Conservation (phyloP, 768 basidiomycete species). For the Suillus cothurnatus region DNA sequence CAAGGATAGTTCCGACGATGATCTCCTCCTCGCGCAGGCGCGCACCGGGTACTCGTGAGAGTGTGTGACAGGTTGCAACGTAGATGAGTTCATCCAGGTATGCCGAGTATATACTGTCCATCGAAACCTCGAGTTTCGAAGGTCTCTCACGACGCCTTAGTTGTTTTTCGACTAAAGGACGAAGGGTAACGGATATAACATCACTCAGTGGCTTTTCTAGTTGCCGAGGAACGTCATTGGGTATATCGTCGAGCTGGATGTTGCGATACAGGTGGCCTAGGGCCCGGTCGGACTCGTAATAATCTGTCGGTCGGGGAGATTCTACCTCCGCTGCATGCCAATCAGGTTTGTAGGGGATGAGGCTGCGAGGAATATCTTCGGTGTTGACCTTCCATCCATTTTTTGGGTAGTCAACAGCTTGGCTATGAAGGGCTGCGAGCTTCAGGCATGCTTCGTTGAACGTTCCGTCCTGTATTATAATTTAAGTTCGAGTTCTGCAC, state of each 20-base stretch:
- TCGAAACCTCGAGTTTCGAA: conserved; percentile 29
- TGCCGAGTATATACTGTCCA: conserved; percentile 44
- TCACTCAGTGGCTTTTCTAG: conserved; percentile 32
- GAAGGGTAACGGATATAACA: conserved; percentile 27
- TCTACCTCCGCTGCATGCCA: conserved; percentile 70
- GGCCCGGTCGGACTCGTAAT: conserved; percentile 71
- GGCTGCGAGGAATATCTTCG: conserved; percentile 48
- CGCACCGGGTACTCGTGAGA: conserved; percentile 56
- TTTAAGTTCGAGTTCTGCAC: neutral
- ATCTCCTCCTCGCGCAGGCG: conserved; percentile 73
- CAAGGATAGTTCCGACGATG: conserved; percentile 73
- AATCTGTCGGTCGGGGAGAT: conserved; percentile 56
- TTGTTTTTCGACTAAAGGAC: conserved; percentile 23
- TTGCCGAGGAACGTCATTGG: conserved; percentile 17
- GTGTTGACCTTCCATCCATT: conserved; percentile 69
- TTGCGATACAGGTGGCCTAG: conserved; percentile 73
- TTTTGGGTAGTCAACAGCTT: conserved; percentile 84
- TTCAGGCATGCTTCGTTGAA: conserved; percentile 55
- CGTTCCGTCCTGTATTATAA: conserved; percentile 55
- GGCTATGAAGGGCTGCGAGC: conserved; percentile 57
- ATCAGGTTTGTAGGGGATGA: conserved; percentile 75
- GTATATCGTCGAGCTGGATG: conserved; percentile 47
- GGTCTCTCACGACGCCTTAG: conserved; percentile 17
- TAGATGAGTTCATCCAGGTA: conserved; percentile 72
- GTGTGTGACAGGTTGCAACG: conserved; percentile 66